These are phyloP conservation scores for Eimeria sp. DNA, from an alignment of 169 alveolate species.

Conservation along the genomic window DNA sequence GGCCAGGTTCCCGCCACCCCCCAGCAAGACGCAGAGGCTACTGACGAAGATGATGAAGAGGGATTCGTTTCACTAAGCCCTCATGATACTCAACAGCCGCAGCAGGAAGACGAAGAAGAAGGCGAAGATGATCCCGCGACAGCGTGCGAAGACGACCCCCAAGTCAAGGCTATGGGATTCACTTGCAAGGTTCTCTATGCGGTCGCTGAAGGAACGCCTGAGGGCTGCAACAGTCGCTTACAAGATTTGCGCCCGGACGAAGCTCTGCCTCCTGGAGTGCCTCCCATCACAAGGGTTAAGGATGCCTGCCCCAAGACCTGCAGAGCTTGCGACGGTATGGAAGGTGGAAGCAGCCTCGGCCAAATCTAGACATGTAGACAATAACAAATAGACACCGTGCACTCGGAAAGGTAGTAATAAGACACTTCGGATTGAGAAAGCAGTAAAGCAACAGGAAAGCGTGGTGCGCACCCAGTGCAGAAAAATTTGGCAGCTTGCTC, in stretches of 20 bases:
- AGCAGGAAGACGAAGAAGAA: slow-evolving; percentile 29
- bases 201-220: slow-evolving; percentile 76
- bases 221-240: slow-evolving; percentile 82
- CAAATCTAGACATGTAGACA: background rate
- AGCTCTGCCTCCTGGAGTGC: slow-evolving; percentile 84
- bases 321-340: slow-evolving; percentile 82
- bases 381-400: background rate
- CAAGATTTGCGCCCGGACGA: slow-evolving; percentile 78
- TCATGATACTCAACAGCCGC: background rate
- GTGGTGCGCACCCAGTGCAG: background rate
- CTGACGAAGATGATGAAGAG: slow-evolving; percentile 29
- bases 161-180: slow-evolving; percentile 85
- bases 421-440: background rate
- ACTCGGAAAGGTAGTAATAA: background rate
- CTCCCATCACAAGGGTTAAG: slow-evolving; percentile 81
- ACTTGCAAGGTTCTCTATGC: slow-evolving; percentile 82
- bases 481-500: background rate
- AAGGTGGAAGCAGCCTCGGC: background rate
- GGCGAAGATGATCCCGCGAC: slow-evolving; percentile 49
- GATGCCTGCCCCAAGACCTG: slow-evolving; percentile 87
- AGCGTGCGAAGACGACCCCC: slow-evolving; percentile 86
- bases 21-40: slow-evolving; percentile 32
- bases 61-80: background rate
- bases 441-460: background rate
- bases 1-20: slow-evolving; percentile 16